Evolutionary conservation across 176 grass and related monocot genomes (phyloP), one percentile per base, ranked within the genome.

Genomic region (Phoenix dactylifera): DNA sequence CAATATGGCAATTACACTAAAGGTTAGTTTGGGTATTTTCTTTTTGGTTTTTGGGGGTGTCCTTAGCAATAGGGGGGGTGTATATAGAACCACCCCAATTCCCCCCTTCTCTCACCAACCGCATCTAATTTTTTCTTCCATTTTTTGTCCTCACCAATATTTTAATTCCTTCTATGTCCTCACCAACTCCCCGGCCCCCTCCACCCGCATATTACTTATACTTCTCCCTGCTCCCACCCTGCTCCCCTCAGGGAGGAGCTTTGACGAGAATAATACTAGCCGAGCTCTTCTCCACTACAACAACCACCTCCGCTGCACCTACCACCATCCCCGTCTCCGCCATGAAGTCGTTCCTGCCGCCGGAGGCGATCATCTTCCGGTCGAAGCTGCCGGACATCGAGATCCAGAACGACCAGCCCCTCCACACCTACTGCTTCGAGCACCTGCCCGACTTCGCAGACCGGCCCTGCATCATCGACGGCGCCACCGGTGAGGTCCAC

Each of bases 231-330:
- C n/a, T 62, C 32, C 35, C 4, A 3, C 32, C 60, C 20, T 19
- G 10, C 17, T 15, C 60, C 50, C 77, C 51, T 16, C 80, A 80
- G 73, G 79, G 71, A 64, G 72, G 44, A 62, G 28, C 39, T 66
- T 67, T 18, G 25, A 39, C 49, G 17, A 44, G 3, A 44, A 2
- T 44, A 44, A 9, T 44, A 12, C 35, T 10, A 32, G 6, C 35
- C 9, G 28, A 44, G 6, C 35, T 44, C 35, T 44, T 44, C 35
- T 12, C 35, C 1, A 44, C 35, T 44, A 44, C 35, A 49, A 26
- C 7, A 22, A 82, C 74, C 53, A 5, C 48, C 57, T 55, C 57
- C 22, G 20, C 55, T 44, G 63, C 65, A 59, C 5, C 28, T 30
- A 30, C 66, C 70, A 67, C 66, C 26, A 59, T 24, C 25, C 52